Evolutionary conservation across 192 early-diverging fungal genomes (phyloP).

Genomic region (Gamsiella multidivaricata): DNA sequence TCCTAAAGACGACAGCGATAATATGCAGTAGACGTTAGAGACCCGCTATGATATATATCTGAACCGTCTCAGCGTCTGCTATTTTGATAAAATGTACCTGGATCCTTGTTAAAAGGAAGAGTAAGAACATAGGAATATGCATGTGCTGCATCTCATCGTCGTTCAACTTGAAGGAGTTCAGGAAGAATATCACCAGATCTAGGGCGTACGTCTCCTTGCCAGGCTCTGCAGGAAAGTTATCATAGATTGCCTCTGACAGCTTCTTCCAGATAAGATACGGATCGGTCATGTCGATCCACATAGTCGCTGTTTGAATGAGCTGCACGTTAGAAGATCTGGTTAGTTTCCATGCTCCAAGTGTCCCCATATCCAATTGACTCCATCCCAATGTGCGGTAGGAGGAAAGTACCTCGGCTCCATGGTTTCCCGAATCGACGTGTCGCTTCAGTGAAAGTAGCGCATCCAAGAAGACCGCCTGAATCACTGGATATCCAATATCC

Average conservation of each 20-base stretch:
- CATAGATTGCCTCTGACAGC: slow-evolving; percentile 65
- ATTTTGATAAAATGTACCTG: slow-evolving; percentile 46
- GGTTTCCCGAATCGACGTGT: slow-evolving; percentile 55
- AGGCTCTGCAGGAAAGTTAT: slow-evolving; percentile 50
- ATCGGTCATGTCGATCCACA: slow-evolving; percentile 93
- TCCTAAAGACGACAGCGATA: background rate
- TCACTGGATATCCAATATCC: slow-evolving; percentile 81
- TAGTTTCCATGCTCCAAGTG: too few relatives aligned
- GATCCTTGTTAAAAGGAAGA: slow-evolving; percentile 64
- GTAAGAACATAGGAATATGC: slow-evolving; percentile 83
- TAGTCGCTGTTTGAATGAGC: slow-evolving; percentile 84
- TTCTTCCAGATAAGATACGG: slow-evolving; percentile 87
- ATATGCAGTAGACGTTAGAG: background rate
- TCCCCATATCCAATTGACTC: too few relatives aligned
- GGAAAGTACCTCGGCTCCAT: slow-evolving; percentile 53
- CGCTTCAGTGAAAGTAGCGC: slow-evolving; percentile 74
- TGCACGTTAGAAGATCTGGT: slow-evolving; percentile 24
- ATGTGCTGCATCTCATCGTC: slow-evolving; percentile 87
- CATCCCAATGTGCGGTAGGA: background rate
- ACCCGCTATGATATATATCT: background rate
- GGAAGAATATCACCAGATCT: slow-evolving; percentile 76
- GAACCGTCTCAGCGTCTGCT: background rate
- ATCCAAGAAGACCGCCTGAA: slow-evolving; percentile 79
- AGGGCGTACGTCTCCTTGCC: slow-evolving; percentile 56
- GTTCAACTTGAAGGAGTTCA: slow-evolving; percentile 77